Percentiles rank a stretch among this genome's conserved stretches.
phyloP scores from a whole-genome alignment of 768 basidiomycete species.

The Gelatoporia subvermispora region DNA sequence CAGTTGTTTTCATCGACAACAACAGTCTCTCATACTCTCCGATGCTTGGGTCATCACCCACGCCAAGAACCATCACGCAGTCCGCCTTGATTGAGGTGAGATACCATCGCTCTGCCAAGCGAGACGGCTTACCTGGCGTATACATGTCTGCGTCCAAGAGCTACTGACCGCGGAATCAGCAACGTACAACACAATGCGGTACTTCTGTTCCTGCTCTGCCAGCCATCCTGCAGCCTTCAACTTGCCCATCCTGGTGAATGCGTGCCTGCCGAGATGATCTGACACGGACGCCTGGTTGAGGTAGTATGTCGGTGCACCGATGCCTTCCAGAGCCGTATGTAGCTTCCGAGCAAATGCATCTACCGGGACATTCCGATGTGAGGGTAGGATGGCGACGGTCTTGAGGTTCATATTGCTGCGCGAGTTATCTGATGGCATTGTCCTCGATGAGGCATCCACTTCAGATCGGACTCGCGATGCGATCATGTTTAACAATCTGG shows the following conservation, averaged over 20 bases:
- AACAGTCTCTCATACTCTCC: constrained; percentile 95
- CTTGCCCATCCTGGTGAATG: constrained; percentile 95
- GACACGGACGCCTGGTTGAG: constrained; percentile 94
- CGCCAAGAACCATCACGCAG: constrained; percentile 88
- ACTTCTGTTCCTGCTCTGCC: constrained; percentile 92
- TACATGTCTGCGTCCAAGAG: constrained; percentile 98
- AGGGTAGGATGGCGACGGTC: constrained; percentile 90
- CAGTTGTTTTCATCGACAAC: constrained; percentile 95
- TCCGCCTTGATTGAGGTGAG: constrained; percentile 55
- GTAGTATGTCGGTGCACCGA: constrained; percentile 90
- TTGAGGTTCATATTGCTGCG: constrained; percentile 85
- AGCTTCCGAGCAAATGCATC: constrained; percentile 88
- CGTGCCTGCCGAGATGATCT: constrained; percentile 87
- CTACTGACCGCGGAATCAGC: constrained; percentile 93
- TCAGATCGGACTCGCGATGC: constrained; percentile 88
- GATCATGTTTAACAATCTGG: constrained; percentile 78
- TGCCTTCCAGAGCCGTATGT: constrained; percentile 81
- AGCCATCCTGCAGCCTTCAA: constrained; percentile 93
- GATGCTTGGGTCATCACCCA: constrained; percentile 85
- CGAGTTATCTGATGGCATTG: constrained; percentile 53
- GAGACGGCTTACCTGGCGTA: constrained; percentile 67
- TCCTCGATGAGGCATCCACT: constrained; percentile 59
- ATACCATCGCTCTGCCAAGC: not conserved
- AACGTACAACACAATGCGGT: constrained; percentile 90
- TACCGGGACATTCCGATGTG: constrained; percentile 82